Conservation (phyloP, 2,329 filamentous ascomycete genomes). For the Sporothrix curviconia region DNA sequence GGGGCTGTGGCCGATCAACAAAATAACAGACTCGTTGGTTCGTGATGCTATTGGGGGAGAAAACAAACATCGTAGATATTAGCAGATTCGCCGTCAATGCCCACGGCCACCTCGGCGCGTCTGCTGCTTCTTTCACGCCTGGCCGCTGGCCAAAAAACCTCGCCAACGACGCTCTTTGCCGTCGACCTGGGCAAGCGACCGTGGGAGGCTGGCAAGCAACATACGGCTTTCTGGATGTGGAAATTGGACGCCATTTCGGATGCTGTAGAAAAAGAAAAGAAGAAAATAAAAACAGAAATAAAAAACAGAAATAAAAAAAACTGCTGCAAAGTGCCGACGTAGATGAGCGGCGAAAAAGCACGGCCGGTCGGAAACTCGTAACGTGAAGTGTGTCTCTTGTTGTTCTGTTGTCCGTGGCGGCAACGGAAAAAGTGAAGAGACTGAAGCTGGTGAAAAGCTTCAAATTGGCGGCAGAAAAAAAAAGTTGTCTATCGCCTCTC, state of each 20-base stretch:
- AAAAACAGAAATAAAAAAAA: neutral
- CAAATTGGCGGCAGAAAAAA: conserved; percentile 21
- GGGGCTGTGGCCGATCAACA: no score
- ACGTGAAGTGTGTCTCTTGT: neutral
- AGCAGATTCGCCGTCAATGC: conserved; percentile 56
- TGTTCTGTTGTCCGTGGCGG: neutral
- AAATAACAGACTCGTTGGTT: no score
- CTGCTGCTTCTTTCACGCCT: conserved; percentile 55
- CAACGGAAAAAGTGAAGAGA: conserved; percentile 2
- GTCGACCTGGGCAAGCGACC: conserved; percentile 47
- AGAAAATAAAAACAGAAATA: neutral
- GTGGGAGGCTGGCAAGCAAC: conserved; percentile 53
- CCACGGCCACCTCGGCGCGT: conserved; percentile 56
- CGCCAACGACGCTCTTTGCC: conserved; percentile 50
- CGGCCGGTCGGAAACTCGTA: neutral
- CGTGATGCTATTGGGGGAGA: no score
- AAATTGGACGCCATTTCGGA: conserved; percentile 50
- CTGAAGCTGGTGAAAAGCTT: conserved; percentile 10
- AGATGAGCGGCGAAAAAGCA: neutral
- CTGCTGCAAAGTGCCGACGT: no score
- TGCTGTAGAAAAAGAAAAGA: neutral
- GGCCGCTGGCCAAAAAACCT: conserved; percentile 53
- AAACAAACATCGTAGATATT: conserved; percentile 58
- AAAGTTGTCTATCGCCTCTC: conserved; percentile 13
- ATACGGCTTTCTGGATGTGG: conserved; percentile 58